Percentiles rank a stretch among this genome's conserved stretches.
These are phyloP conservation scores for Paecilomyces fulvus DNA, from an alignment of 2,329 filamentous ascomycete species.

Conservation along the genomic window DNA sequence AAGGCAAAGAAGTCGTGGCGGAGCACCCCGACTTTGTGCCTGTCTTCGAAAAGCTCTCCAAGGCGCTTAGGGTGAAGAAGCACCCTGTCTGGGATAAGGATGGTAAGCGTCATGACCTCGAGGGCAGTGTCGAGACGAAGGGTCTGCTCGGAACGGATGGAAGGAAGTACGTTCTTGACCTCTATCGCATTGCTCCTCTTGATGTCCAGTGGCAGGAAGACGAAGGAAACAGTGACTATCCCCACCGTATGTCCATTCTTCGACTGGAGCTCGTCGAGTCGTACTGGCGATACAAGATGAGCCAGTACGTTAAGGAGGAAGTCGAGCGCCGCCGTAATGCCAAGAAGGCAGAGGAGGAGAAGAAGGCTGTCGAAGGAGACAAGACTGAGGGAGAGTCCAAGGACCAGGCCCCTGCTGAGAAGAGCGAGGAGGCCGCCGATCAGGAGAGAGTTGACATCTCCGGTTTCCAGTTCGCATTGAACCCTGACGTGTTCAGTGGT, in stretches of 20 bases:
- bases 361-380: conserved; percentile 26
- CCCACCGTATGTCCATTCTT: conserved; percentile 92
- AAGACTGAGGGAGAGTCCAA: conserved; percentile 33
- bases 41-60: conserved; percentile 83
- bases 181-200: conserved; percentile 88
- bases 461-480: conserved; percentile 78
- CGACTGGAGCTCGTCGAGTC: conserved; percentile 83
- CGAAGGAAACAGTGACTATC: conserved; percentile 57
- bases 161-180: conserved; percentile 91
- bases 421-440: conserved; percentile 31
- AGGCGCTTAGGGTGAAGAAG: conserved; percentile 82
- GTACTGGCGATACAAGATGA: conserved; percentile 76
- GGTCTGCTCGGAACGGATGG: conserved; percentile 94
- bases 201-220: conserved; percentile 89
- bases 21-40: conserved; percentile 77
- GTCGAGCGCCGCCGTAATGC: conserved; percentile 53
- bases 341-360: conserved; percentile 30
- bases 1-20: conserved; percentile 91
- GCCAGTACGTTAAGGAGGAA: conserved; percentile 77
- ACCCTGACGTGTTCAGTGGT: conserved; percentile 92
- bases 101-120: conserved; percentile 76
- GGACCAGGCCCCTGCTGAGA: conserved; percentile 31
- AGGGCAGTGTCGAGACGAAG: conserved; percentile 96
- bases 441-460: conserved; percentile 75
- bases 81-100: conserved; percentile 98